Conservation (phyloP, 148 eudicot genomes). For the Rhododendron ferrugineum region DNA sequence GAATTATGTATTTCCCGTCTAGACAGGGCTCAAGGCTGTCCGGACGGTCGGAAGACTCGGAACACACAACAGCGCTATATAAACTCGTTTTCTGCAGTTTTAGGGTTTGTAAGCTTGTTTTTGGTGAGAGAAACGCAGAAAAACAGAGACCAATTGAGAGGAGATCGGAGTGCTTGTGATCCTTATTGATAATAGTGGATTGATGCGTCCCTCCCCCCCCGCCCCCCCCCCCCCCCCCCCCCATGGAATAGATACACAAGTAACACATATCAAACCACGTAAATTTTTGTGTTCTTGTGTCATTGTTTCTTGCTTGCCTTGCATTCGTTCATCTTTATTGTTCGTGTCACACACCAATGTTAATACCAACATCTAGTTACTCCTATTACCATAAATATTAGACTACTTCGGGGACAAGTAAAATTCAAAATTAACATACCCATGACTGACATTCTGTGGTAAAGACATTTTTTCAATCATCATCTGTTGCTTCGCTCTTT, state of each 20-base stretch:
- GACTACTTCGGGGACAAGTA: not conserved
- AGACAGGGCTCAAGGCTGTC: not conserved
- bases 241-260: not conserved
- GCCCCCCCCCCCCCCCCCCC: not conserved
- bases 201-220: too few relatives aligned
- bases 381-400: not conserved
- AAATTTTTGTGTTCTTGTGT: too few relatives aligned
- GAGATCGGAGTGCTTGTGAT: too few relatives aligned
- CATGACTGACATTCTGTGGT: conserved; percentile 66
- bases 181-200: too few relatives aligned
- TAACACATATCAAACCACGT: too few relatives aligned
- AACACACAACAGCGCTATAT: not conserved
- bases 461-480: conserved; percentile 58
- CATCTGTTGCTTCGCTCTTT: conserved; percentile 66
- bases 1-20: not conserved
- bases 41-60: not conserved
- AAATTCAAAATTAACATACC: conserved; percentile 37
- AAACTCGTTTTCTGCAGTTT: not conserved
- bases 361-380: not conserved
- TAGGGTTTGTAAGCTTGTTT: not conserved
- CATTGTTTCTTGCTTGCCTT: not conserved
- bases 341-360: not conserved
- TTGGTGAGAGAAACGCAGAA: not conserved
- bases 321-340: not conserved
- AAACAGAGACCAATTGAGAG: not conserved